phyloP scores from a whole-genome alignment of 2,329 filamentous ascomycete genomes.

The Monosporascus sp. region DNA sequence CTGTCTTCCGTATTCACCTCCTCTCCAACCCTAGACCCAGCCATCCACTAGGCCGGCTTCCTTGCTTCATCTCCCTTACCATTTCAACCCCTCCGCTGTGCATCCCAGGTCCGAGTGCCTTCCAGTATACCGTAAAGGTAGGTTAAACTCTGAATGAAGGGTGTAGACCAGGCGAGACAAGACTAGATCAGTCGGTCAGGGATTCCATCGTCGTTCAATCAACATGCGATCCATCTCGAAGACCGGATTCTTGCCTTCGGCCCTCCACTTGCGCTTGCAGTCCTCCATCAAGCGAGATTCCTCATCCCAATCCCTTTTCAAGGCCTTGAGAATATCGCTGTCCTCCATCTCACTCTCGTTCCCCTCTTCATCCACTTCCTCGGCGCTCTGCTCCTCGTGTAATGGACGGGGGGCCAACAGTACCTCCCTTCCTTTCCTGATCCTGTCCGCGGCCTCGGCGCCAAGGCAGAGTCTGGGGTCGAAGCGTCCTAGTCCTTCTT shows the following conservation, averaged over 20 bases:
- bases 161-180: too few relatives aligned
- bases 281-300: conserved; percentile 1
- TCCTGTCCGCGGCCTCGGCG: conserved; percentile 45
- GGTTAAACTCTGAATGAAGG: too few relatives aligned
- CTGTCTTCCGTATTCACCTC: too few relatives aligned
- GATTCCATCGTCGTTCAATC: conserved; percentile 5
- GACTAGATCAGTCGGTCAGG: not conserved
- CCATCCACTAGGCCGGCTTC: too few relatives aligned
- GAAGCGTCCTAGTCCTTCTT: conserved; percentile 62
- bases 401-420: not conserved
- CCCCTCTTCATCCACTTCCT: conserved; percentile 4
- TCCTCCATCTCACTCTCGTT: conserved; percentile 3
- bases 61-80: too few relatives aligned
- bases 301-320: conserved; percentile 6
- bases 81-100: too few relatives aligned
- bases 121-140: too few relatives aligned
- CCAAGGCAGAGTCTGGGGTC: conserved; percentile 76
- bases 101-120: too few relatives aligned
- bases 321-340: conserved; percentile 2
- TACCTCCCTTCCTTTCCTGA: conserved; percentile 38
- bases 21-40: too few relatives aligned
- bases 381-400: not conserved
- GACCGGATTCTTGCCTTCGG: conserved; percentile 9
- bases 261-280: conserved; percentile 6
- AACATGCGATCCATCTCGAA: conserved; percentile 5